Conservation (phyloP, 169 alveolate genomes). For the Toxoplasma gondii region DNA sequence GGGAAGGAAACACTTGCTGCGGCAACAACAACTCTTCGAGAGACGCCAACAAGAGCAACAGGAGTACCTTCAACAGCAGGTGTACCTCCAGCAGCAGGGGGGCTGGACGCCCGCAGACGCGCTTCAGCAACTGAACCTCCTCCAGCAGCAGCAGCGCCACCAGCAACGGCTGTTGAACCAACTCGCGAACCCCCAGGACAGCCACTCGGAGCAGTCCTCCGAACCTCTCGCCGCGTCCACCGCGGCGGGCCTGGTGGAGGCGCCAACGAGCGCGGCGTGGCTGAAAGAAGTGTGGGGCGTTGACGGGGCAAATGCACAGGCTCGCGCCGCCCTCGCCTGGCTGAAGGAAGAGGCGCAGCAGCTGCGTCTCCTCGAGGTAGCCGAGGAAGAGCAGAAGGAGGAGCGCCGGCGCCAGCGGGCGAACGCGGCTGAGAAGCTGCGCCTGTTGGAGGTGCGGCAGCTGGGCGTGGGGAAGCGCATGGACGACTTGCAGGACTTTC, state of each 20-base stretch:
- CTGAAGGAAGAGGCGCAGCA: not conserved
- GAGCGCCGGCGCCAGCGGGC: not conserved
- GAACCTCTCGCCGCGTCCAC: not conserved
- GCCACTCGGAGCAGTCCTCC: not conserved
- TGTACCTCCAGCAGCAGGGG: not conserved
- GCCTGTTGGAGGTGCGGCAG: not conserved
- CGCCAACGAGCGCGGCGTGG: slow-evolving; percentile 1
- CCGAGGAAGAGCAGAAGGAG: not conserved
- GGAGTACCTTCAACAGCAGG: not conserved
- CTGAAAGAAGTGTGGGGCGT: not conserved
- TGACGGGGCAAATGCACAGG: slow-evolving; percentile 7
- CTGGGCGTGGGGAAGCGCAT: slow-evolving; percentile 17
- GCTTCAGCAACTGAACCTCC: not conserved
- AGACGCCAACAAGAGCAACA: slow-evolving; percentile 24
- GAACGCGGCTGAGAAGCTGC: not conserved
- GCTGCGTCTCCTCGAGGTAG: not conserved
- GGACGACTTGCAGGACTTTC: slow-evolving; percentile 24
- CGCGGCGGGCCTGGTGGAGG: not conserved
- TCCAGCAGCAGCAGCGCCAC: slow-evolving; percentile 2
- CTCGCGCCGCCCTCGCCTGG: not conserved
- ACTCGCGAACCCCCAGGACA: not conserved
- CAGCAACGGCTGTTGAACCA: not conserved
- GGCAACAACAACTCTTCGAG: not conserved
- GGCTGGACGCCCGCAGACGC: not conserved
- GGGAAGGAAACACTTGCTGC: slow-evolving; percentile 1